Evolutionary conservation across 495 filamentous ascomycete genomes (phyloP), one percentile per base, ranked within the genome.

Genomic region (Cercophora scortea): DNA sequence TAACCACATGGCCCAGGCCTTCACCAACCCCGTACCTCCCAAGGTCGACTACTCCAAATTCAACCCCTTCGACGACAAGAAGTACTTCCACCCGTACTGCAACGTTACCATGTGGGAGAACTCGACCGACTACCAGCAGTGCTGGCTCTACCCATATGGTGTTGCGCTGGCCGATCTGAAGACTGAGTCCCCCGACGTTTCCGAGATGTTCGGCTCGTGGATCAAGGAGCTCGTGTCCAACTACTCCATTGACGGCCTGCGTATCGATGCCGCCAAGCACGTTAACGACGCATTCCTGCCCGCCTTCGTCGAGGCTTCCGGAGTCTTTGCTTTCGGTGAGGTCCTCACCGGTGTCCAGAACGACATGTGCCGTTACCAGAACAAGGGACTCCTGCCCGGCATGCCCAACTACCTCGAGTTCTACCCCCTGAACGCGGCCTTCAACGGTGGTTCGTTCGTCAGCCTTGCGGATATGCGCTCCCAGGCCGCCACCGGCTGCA

Each of bases 1-100:
- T 36, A 93, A 93, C 63, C 83, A 93, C 62, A 80, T 89, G 74
- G 87, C 79, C 15, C 81, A 82, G 54, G 63, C 69, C 15, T 66
- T 66, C 50, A 56, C 63, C 57, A 65, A 67, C 43, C 77, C 80
- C 6, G 50, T 73, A 11, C 73, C 74, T 0, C 64, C 68, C 49
- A 69, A 64, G 38, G 72, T 88, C 41, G 79, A 87, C 63, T 86
- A 83, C 67, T 73, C 70, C 39, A 63, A 72, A 50, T 88, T 85
- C 66, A 77, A 76, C 45, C 82, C 85, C 0, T 92, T 90, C 73
- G 79, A 88, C 66, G 62, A 75, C 32, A n/a, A 61, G 15, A 66
- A 73, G 11, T 86, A 87, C 56, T 90, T 80, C 59, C 87, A 90
- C 61, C 39, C 70, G 10, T 79, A 71, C 62, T 90, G 87, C 55